Evolutionary conservation across 306 rosid species (phyloP).

Genomic region (Arachis stenosperma): DNA sequence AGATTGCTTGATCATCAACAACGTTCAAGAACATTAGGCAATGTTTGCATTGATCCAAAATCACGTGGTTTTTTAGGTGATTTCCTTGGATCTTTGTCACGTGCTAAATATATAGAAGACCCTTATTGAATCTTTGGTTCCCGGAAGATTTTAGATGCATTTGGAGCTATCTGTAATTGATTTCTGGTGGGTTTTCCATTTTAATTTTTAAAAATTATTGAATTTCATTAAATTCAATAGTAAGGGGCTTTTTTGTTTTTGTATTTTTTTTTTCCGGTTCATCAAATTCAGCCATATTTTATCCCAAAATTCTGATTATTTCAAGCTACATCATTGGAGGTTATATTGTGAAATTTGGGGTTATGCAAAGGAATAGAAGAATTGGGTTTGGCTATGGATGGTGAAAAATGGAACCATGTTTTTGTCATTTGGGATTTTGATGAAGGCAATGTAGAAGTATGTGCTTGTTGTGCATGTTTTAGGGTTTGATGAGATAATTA

Average conservation of each 20-base stretch:
- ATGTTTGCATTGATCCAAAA: constrained; percentile 28
- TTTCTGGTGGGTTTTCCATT: constrained; percentile 26
- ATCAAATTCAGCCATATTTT: constrained; percentile 31
- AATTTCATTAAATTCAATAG: constrained; percentile 34
- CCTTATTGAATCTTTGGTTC: constrained; percentile 4
- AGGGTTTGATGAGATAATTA: constrained; percentile 53
- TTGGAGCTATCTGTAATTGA: constrained; percentile 27
- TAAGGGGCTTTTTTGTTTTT: constrained; percentile 34
- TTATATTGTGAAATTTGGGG: constrained; percentile 36
- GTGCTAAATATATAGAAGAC: constrained; percentile 1
- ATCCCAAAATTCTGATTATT: constrained; percentile 32
- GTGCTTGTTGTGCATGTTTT: constrained; percentile 44
- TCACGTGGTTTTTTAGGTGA: constrained; percentile 37
- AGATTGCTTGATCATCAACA: constrained; percentile 30
- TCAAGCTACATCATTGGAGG: constrained; percentile 37
- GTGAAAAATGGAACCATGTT: constrained; percentile 38
- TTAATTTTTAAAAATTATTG: background rate
- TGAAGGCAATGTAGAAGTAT: constrained; percentile 50
- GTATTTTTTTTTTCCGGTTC: background rate
- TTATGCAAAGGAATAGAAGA: constrained; percentile 32
- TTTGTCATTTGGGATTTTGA: constrained; percentile 31
- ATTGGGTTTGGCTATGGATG: constrained; percentile 32
- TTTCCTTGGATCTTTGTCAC: constrained; percentile 61
- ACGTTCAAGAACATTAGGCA: too few relatives aligned
- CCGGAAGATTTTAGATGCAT: constrained; percentile 30